phyloP scores from a whole-genome alignment of 2,329 filamentous ascomycete genomes.

The Aspergillus sp. region DNA sequence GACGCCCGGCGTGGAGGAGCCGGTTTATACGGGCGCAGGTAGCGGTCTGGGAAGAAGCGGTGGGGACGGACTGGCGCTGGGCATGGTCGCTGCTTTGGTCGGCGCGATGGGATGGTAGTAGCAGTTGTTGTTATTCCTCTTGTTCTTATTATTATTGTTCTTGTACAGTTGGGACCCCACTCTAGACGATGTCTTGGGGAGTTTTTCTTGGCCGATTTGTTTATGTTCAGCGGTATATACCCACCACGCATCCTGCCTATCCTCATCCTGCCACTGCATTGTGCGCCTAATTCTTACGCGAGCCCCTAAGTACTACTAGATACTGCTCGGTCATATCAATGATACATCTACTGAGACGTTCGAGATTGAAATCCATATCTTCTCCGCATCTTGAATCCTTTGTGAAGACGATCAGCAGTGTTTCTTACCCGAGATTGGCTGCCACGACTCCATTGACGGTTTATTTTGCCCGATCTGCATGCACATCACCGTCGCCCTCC shows the following conservation, averaged over 20 bases:
- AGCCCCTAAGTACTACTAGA: neutral
- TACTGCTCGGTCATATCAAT: neutral
- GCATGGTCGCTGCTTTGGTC: neutral
- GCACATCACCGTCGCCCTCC: neutral
- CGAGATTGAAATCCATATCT: too few species aligned
- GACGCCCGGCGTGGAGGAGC: neutral
- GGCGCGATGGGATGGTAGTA: neutral
- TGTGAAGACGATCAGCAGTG: slow-evolving; percentile 3
- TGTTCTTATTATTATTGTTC: neutral
- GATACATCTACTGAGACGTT: neutral
- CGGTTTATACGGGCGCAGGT: neutral
- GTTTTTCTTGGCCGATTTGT: neutral
- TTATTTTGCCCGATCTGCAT: slow-evolving; percentile 3
- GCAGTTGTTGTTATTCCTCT: neutral
- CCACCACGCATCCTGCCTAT: neutral
- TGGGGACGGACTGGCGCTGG: neutral
- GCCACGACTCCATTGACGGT: neutral
- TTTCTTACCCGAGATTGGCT: neutral
- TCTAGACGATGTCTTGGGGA: too few species aligned
- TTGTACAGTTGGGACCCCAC: neutral
- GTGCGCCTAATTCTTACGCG: neutral
- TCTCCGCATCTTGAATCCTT: neutral
- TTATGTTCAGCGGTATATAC: slow-evolving; percentile 8
- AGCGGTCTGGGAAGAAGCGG: neutral
- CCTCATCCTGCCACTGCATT: neutral